Conservation (phyloP, 2,329 filamentous ascomycete species). For the Ophidiomyces ophidiicola region DNA sequence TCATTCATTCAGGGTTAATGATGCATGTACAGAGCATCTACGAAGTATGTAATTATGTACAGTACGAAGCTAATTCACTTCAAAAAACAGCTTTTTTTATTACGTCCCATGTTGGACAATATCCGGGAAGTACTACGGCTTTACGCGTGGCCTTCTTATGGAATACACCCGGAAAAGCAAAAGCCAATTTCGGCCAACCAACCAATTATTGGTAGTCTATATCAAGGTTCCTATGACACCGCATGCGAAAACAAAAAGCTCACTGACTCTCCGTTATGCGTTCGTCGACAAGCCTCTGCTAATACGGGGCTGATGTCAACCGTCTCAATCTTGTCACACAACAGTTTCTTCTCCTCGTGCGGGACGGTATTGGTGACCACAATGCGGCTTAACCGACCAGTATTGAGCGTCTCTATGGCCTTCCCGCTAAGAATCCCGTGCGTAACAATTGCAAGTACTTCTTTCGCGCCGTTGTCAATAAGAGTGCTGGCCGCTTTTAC, state of each 20-base stretch:
- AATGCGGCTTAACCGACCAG: conserved; percentile 60
- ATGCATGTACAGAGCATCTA: too few species aligned
- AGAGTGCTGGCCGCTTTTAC: conserved; percentile 83
- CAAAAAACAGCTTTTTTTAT: too few species aligned
- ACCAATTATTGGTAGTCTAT: background rate
- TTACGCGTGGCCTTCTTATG: too few species aligned
- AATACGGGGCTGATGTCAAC: conserved; percentile 80
- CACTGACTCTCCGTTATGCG: conserved; percentile 41
- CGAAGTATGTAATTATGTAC: too few species aligned
- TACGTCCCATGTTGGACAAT: too few species aligned
- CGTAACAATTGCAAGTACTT: conserved; percentile 90
- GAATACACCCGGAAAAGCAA: background rate
- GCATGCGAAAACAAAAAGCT: conserved; percentile 41
- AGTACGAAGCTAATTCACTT: too few species aligned
- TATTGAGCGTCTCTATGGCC: conserved; percentile 75
- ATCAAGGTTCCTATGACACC: conserved; percentile 23
- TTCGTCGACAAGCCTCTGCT: conserved; percentile 39
- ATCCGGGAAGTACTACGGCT: too few species aligned
- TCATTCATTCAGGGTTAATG: too few species aligned
- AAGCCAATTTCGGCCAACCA: conserved; percentile 1
- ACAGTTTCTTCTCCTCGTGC: conserved; percentile 64
- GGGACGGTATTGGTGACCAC: conserved; percentile 88
- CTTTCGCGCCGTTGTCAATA: conserved; percentile 70
- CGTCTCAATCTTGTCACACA: conserved; percentile 69
- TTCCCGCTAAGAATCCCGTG: conserved; percentile 84